These are phyloP conservation scores for Peronospora destructor DNA, from an alignment of 352 stramenopile species.

Conservation along the genomic window DNA sequence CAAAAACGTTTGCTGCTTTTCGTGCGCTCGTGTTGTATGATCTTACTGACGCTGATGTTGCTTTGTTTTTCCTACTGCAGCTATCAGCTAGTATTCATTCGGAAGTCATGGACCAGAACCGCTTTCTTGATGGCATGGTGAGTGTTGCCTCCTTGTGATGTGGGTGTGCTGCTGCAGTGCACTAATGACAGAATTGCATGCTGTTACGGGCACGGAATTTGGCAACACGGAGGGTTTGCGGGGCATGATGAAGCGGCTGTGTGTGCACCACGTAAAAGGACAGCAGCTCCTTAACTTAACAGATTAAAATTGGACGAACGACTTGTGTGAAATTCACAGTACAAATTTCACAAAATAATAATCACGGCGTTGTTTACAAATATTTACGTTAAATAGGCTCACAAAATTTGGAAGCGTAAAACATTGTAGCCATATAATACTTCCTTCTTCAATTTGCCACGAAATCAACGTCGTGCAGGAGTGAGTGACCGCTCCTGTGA, in stretches of 20 bases:
- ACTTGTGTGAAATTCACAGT: too few relatives aligned
- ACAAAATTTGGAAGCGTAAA: too few relatives aligned
- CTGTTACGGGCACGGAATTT: slow-evolving; percentile 61
- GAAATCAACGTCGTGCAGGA: too few relatives aligned
- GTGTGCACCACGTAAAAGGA: too few relatives aligned
- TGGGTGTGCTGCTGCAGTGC: not conserved
- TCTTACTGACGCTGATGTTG: not conserved
- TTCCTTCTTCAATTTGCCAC: too few relatives aligned
- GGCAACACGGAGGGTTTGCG: slow-evolving; percentile 75
- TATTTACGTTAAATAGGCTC: too few relatives aligned
- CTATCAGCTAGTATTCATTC: slow-evolving; percentile 72
- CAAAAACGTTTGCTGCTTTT: not conserved
- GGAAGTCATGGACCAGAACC: slow-evolving; percentile 78
- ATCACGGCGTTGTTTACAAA: too few relatives aligned
- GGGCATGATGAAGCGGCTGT: slow-evolving; percentile 79
- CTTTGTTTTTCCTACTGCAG: slow-evolving; percentile 27
- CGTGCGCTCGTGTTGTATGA: not conserved
- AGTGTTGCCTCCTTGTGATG: slow-evolving; percentile 2
- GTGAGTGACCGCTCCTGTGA: too few relatives aligned
- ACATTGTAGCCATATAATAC: too few relatives aligned
- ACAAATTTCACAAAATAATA: too few relatives aligned
- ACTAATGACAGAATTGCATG: slow-evolving; percentile 1
- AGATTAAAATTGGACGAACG: too few relatives aligned
- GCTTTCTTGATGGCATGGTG: slow-evolving; percentile 78
- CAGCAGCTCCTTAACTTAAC: too few relatives aligned